Evolutionary conservation across 495 filamentous ascomycete genomes (phyloP), one percentile per base, ranked within the genome.

Genomic region (Annulohypoxylon stygium): DNA sequence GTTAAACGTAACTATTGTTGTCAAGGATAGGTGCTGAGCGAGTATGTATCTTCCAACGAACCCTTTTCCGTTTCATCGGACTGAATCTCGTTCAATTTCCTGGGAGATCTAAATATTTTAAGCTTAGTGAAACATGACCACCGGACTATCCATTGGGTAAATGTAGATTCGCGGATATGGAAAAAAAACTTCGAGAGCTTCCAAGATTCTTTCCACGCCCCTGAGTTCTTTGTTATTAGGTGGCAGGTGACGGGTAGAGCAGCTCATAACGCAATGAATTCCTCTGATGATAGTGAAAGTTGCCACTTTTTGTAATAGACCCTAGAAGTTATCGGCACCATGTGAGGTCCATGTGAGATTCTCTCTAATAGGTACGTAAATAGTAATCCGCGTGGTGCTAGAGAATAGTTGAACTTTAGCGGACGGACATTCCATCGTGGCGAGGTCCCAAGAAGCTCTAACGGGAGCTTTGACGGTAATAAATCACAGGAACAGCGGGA

Each of bases 1-100:
- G 60, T 63, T 33, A 70, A 59, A 50, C 45, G 51, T 18, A n/a
- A 63, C 58, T 34, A 39, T 33, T 41, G 16, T 37, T 41, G 33
- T 59, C 16, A 41, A 33, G 55, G 33, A 39, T 59, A 41, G 20
- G 11, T 41, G 26, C 30, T 30, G 30, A 6, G 16, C 39, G 20
- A 60, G 20, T 10, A 8, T 37, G 18, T 57, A 37, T 57, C n/a
- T 37, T 57, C 53, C 33, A 20, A 57, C 10, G 30, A 20, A 57
- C n/a, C 33, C 20, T 18, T 37, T 37, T n/a, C 6, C 16, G 16
- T 20, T 57, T 37, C 53, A 33, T 37, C 33, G 9, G 16, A 37
- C 30, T 57, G 51, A 55, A 34, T 55, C 51, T 55, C 51, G 25
- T 33, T 55, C 51, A 26, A 55, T 51, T 51, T 26, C 48, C 48